A percentile compares a stretch with the other conserved stretches of the same genome.
These are phyloP conservation scores for Penicillium goetzii DNA, from an alignment of 495 filamentous ascomycete species.

Conservation along the genomic window DNA sequence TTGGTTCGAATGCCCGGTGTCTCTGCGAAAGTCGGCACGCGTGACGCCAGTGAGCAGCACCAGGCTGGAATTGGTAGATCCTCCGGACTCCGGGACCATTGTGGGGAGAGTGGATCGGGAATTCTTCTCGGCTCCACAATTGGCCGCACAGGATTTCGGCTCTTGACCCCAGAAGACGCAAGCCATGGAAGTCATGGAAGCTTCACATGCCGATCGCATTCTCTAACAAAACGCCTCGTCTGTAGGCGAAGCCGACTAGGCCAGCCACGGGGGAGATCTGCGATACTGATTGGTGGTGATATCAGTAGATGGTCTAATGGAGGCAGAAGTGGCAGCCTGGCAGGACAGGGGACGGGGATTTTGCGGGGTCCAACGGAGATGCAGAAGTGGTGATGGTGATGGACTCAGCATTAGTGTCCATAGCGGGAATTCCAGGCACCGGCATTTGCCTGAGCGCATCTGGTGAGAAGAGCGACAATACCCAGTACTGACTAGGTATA, in stretches of 20 bases:
- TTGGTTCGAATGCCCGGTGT: constrained; percentile 5
- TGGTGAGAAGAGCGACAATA: too few species aligned
- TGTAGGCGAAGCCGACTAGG: constrained; percentile 7
- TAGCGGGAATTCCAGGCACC: background rate
- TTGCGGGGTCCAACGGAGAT: constrained; percentile 19
- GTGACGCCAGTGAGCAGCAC: constrained; percentile 17
- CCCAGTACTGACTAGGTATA: too few species aligned
- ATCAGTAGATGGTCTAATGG: background rate
- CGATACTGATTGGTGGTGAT: constrained; percentile 20
- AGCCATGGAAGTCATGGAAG: constrained; percentile 1
- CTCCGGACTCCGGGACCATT: constrained; percentile 19
- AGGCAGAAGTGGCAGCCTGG: background rate
- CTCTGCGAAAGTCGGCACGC: background rate
- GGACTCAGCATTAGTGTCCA: background rate
- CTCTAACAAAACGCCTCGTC: constrained; percentile 19
- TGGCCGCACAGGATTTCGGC: constrained; percentile 3
- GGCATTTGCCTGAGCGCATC: background rate
- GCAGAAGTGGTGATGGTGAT: background rate
- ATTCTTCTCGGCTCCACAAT: constrained; percentile 24
- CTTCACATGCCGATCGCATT: constrained; percentile 19
- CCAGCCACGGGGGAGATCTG: background rate
- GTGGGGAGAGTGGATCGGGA: constrained; percentile 4
- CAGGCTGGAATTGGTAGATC: constrained; percentile 23
- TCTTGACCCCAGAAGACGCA: constrained; percentile 5
- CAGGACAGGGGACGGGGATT: constrained; percentile 33